Evolutionary conservation across 148 eudicot species (phyloP), one percentile per base, ranked within the genome.

Genomic region (Diospyros lotus): DNA sequence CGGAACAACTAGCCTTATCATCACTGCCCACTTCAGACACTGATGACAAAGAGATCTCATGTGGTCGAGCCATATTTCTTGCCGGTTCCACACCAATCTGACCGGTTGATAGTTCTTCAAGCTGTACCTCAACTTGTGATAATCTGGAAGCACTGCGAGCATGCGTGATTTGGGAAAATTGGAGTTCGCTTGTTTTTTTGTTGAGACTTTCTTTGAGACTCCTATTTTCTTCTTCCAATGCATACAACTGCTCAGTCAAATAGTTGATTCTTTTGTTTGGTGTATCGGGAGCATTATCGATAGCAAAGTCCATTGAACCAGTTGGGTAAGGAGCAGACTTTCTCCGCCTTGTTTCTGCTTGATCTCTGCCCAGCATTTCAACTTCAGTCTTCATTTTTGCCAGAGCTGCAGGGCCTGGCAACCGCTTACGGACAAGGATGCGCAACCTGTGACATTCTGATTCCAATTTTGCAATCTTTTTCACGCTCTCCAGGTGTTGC

Each of bases 381-480:
- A 89, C 94, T 90, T 93, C 93, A 70, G 75, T 86, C 86, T 87
- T 94, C 98, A 94, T 94, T 77, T 89, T 90, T 14, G 88, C 87
- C 74, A 94, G 46, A 56, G 88, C 89, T 71, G 96, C 92, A 10
- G 98, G 97, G 38, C 98, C 96, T 13, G 97, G 98, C 81, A 92
- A 76, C 71, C 94, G 76, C 82, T 92, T 92, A 45, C 89, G 85
- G 51, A 95, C 91, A 61, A 92, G 87, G 66, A 88, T 73, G 62
- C 99, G 96, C 42, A 95, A 85, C 71, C 91, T 90, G 60, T 95
- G 94, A 76, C 97, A 89, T 74, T 95, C 97, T 2, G 91, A 84
- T 80, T 95, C 99, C 69, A 92, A 77, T 77, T 86, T 86, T 3
- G 91, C 90, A 55, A 95, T 92, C 77, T 91, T 95, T 75, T 88